Evolutionary conservation across 2,329 filamentous ascomycete genomes (phyloP).

Genomic region (Colletotrichum brevisporum): DNA sequence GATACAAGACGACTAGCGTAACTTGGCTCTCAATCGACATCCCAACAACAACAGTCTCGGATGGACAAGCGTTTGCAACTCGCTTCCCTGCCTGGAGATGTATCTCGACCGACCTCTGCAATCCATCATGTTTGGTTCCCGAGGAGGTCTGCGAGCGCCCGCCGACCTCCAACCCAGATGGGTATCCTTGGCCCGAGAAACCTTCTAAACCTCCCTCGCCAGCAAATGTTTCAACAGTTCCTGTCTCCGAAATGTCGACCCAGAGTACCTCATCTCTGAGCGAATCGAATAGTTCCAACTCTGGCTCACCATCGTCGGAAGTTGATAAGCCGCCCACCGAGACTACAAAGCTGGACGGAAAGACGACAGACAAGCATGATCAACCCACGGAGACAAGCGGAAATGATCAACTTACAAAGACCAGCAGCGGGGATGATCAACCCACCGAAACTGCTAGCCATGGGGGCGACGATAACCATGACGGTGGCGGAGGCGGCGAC

Average conservation of each 20-base stretch:
- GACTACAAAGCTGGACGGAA: too few species aligned
- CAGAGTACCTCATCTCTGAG: not conserved
- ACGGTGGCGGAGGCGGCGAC: not conserved
- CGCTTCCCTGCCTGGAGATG: conserved; percentile 30
- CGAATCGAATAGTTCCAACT: not conserved
- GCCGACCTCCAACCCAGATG: conserved; percentile 4
- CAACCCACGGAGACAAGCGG: too few species aligned
- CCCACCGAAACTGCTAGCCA: too few species aligned
- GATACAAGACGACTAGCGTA: conserved; percentile 21
- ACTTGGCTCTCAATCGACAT: conserved; percentile 37
- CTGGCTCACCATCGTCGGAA: not conserved
- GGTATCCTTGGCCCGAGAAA: conserved; percentile 22
- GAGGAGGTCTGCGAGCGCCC: conserved; percentile 5
- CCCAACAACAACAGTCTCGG: not conserved
- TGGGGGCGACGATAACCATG: not conserved
- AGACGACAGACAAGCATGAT: too few species aligned
- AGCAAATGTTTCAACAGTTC: not conserved
- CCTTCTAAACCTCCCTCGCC: not conserved
- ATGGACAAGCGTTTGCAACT: not conserved
- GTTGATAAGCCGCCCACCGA: too few species aligned
- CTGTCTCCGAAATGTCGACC: not conserved
- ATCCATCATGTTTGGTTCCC: conserved; percentile 21
- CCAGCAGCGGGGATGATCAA: too few species aligned
- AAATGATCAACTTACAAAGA: too few species aligned
- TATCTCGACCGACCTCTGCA: conserved; percentile 24